Percentiles rank a stretch among this genome's conserved stretches.
phyloP scores from a whole-genome alignment of 2,329 filamentous ascomycete genomes.

The Nemania sp. region DNA sequence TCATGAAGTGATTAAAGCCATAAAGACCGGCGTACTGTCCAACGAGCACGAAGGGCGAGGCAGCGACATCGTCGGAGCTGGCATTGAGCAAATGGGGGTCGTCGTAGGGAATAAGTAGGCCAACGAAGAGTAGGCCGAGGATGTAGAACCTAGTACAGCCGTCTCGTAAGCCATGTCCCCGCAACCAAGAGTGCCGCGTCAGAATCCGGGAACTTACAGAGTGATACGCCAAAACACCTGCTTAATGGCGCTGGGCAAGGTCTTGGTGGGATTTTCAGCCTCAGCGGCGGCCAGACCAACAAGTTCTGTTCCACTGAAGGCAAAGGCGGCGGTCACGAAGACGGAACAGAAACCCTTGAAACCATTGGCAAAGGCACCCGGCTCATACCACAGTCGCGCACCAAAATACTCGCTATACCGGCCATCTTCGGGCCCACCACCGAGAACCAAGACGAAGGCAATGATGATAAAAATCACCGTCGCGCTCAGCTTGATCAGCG shows the following conservation, averaged over 20 bases:
- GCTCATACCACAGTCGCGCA: constrained; percentile 62
- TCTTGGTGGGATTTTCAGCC: constrained; percentile 75
- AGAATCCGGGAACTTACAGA: constrained; percentile 50
- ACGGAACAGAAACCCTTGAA: constrained; percentile 80
- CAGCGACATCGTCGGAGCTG: constrained; percentile 59
- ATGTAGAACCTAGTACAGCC: constrained; percentile 59
- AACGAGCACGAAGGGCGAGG: constrained; percentile 70
- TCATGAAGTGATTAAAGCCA: constrained; percentile 69
- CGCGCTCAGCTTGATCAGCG: constrained; percentile 67
- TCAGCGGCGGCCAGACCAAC: constrained; percentile 82
- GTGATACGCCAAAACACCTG: constrained; percentile 75
- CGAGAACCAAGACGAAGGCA: constrained; percentile 68
- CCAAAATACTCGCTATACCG: constrained; percentile 62
- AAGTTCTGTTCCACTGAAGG: constrained; percentile 79
- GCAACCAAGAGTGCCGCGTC: neutral
- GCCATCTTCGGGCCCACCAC: constrained; percentile 67
- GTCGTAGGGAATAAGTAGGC: constrained; percentile 61
- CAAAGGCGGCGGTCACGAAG: constrained; percentile 79
- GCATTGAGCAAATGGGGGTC: constrained; percentile 61
- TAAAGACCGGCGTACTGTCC: constrained; percentile 64
- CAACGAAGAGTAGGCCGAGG: constrained; percentile 64
- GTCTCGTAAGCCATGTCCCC: constrained; percentile 23
- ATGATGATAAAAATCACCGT: constrained; percentile 74
- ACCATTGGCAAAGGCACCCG: constrained; percentile 74
- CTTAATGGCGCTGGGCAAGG: constrained; percentile 84